These are phyloP conservation scores for Helianthus tuberosus DNA, from an alignment of 129 eudicot genomes.

Conservation along the genomic window DNA sequence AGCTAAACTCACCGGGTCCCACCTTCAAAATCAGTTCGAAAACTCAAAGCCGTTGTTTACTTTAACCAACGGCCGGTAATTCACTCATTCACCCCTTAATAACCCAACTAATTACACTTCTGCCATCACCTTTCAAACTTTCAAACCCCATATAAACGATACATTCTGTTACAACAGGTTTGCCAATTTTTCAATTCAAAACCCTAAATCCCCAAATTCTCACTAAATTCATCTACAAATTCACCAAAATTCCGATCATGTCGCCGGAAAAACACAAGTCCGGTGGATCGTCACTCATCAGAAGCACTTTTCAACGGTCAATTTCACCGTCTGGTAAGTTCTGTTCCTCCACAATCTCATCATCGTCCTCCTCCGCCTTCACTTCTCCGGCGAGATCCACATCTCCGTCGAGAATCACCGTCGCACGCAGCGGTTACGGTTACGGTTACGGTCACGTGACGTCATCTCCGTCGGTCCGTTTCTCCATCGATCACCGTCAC, in stretches of 20 bases:
- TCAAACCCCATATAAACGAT: conserved; percentile 5
- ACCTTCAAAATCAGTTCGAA: not conserved
- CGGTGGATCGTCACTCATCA: not conserved
- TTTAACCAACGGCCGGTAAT: not conserved
- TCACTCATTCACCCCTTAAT: not conserved
- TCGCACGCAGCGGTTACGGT: conserved; percentile 38
- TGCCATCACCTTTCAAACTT: not conserved
- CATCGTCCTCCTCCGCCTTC: not conserved
- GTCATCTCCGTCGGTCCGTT: conserved; percentile 49
- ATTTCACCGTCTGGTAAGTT: conserved; percentile 11
- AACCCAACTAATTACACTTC: not conserved
- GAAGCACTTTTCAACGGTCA: not conserved
- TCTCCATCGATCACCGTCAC: conserved; percentile 45
- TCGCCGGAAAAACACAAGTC: conserved; percentile 1
- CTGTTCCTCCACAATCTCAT: conserved; percentile 9
- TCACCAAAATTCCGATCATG: not conserved
- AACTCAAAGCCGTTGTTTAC: not conserved
- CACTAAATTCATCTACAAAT: not conserved
- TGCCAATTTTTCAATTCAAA: not conserved
- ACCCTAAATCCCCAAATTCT: not conserved
- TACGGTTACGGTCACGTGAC: conserved; percentile 26
- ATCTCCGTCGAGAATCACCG: conserved; percentile 53
- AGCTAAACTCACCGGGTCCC: conserved; percentile 14
- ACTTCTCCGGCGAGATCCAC: not conserved
- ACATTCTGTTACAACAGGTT: not conserved